phyloP scores from a whole-genome alignment of 129 eudicot genomes.

The Tagetes erecta region DNA sequence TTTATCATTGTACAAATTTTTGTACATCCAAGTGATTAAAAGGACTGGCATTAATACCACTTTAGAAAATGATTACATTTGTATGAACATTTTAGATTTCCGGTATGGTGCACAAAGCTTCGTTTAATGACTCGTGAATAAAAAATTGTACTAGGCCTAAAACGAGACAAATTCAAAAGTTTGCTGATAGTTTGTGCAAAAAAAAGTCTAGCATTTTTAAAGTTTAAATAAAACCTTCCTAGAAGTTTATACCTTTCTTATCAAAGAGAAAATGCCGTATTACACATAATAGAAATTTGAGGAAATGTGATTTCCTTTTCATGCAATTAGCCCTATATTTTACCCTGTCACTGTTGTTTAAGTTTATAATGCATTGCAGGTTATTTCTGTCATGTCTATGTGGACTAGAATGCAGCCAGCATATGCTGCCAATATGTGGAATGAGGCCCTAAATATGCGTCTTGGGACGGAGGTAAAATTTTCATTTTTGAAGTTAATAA shows the following conservation, averaged over 20 bases:
- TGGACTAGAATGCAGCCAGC: constrained; percentile 99
- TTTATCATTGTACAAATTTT: background rate
- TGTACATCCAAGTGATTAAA: background rate
- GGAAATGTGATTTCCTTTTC: background rate
- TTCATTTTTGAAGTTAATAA: constrained; percentile 2
- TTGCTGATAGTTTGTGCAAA: background rate
- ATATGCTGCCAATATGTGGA: constrained; percentile 99
- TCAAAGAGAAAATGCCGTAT: background rate
- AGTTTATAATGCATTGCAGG: constrained; percentile 49
- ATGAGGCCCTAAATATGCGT: constrained; percentile 96
- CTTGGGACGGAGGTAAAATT: constrained; percentile 91
- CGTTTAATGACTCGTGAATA: background rate
- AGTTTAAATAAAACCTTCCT: background rate
- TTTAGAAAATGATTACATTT: no score
- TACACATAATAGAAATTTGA: background rate
- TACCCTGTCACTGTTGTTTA: constrained; percentile 2
- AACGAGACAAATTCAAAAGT: background rate
- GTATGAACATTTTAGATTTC: background rate
- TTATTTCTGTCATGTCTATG: constrained; percentile 99
- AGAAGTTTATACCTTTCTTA: background rate
- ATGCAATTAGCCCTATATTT: background rate
- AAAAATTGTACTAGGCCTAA: background rate
- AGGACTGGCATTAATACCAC: background rate
- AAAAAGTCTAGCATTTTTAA: background rate
- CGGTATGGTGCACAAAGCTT: background rate